Evolutionary conservation across 345 rosid genomes (phyloP), one percentile per base, ranked within the genome.

Genomic region (Eutrema yunnanense): DNA sequence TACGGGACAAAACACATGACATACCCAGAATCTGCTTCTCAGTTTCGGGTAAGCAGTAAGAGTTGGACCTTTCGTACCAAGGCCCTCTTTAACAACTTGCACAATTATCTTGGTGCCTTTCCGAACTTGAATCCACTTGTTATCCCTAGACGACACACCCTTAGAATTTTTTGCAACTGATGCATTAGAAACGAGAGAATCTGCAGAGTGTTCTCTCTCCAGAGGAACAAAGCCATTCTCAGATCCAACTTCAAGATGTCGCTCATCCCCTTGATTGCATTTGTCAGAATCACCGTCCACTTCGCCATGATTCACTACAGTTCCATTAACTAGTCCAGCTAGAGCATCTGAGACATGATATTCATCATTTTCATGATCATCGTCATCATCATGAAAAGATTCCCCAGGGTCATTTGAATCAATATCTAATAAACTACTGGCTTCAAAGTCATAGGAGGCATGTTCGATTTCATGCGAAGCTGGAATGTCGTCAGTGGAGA

Each of bases 21-120:
- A 68, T 83, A 94, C 99, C 96, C 99, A 94, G 84, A 94, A 94
- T 83, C 99, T 87, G 74, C 99, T 88, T 85, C 82, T 84, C 69
- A 94, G 73, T 80, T 82, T 86, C n/a, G 99, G 99, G 83, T 88
- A 86, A 65, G 97, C 88, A 65, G 96, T 91, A 81, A 87, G 75
- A 32, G 89, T 87, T 40, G 99, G 99, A 76, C 96, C 89, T 81
- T 91, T 94, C 33, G 96, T 83, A 68, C 99, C 97, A 65, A 94
- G 85, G 33, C 96, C 99, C 84, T 94, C 99, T 83, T 91, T 94
- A 80, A 91, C 96, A 73, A 94, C 96, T 83, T 94, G 99, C 68
- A 91, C 99, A 82, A 91, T 82, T 60, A 94, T 83, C 73, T 91
- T 94, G 82, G 96, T 91, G 52, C 99, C 99, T 78, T 84, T 88